Evolutionary conservation across 2,329 filamentous ascomycete species (phyloP), one percentile per base, ranked within the genome.

Genomic region (Colletotrichum falcatum): DNA sequence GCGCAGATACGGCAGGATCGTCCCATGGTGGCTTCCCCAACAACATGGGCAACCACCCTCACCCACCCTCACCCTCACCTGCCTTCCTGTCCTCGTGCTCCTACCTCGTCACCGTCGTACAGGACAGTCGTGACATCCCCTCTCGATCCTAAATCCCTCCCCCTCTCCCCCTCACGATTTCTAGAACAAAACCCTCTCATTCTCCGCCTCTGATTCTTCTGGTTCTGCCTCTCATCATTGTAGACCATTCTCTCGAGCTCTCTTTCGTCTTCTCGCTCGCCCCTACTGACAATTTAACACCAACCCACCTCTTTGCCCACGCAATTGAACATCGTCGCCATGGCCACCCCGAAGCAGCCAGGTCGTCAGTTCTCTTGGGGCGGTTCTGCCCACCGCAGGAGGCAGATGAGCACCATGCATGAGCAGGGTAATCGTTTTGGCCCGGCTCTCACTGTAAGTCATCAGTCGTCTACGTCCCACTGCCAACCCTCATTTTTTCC

Each of bases 321-420:
- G 12, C 46, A n/a, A 6, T 18, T n/a, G 42, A 8, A 33, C 20
- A 23, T n/a, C 28, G 30, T 39, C 51, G 53, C 54, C 64, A 71
- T 71, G 68, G 35, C 33, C 44, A 54, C 28, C 28, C 53, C 65
- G 11, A 67, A 49, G 46, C 44, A 71, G 37, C 58, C 68, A 35
- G 73, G 72, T 8, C 83, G 82, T 74, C 80, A 79, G 75, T 85
- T 85, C 76, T 83, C 82, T 14, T 80, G 79, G 76, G 80, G 81
- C 76, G 79, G 82, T 73, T 84, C 84, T 70, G 78, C 78, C 75
- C 82, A 85, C 77, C 83, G 82, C 51, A 83, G 81, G 77, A 80
- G 83, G 66, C 80, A 81, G 75, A 84, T 85, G 82, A 85, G 83
- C 76, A 79, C 79, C 6, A 75, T 83, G 69, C 77, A 82, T 60